Base-by-base conservation (phyloP, 2,329 filamentous ascomycete species). In the Trichothecium roseum region DNA sequence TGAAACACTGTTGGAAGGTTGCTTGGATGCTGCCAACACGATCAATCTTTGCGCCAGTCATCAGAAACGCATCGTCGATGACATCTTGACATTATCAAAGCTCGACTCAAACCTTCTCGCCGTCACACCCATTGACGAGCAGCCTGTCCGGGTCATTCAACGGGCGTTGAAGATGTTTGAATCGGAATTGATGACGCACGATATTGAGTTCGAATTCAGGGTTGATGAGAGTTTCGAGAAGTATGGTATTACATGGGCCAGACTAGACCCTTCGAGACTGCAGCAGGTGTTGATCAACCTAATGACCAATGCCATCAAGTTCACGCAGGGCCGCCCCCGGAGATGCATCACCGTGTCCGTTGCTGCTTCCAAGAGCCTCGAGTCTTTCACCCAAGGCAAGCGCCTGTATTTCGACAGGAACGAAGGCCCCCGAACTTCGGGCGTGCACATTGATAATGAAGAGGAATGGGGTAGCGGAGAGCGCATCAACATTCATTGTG, bases 1-100 rank as follows among this genome's bases (percentile, higher is more conserved):
- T 7, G 63, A 70, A 16, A 54, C 54, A 4, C 53, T 74, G 7
- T 45, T 78, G 16, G 69, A 74, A 15, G 62, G 59, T 24, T 74
- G 72, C 40, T 66, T 85, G 15, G 82, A 88, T 52, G 82, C 84
- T 6, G 79, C 83, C n/a, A 81, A 84, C 45, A 88, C 83, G 1
- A 88, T 89, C 50, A 78, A 78, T 16, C 65, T 88, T 12, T 91
- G 84, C 54, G 81, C 82, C 35, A 83, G 78, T 49, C 84, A 85
- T 57, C 81, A 88, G 54, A 84, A 84, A 59, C 67, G 76, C 6
- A 81, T 81, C 38, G 75, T 81, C 13, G 75, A 81, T 47, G 77
- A 81, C 43, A 72, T 81, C 30, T 56, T 81, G 14, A 81, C 77
- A 1, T 57, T 82, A 14, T 78, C 73, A 22, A 81, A 85, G 48